phyloP scores from a whole-genome alignment of 108 stramenopile species.

The Conticribra guillardii region DNA sequence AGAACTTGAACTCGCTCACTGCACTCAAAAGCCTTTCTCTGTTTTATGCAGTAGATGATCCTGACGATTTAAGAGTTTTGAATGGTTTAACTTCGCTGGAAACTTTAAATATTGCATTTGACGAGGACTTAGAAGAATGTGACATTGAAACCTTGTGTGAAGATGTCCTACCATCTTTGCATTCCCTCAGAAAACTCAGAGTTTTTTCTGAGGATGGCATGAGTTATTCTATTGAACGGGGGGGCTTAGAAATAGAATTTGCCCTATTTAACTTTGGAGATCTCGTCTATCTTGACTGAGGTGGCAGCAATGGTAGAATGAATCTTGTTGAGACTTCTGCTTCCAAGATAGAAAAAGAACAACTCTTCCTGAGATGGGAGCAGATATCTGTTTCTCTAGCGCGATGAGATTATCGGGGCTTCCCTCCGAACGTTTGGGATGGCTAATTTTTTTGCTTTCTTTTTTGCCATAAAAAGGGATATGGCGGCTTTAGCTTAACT shows the following conservation, averaged over 20 bases:
- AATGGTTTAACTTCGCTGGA: constrained; percentile 33
- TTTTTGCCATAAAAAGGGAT: no score
- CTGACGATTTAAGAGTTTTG: constrained; percentile 20
- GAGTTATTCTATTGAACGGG: constrained; percentile 17
- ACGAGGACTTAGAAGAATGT: constrained; percentile 19
- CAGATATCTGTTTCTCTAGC: no score
- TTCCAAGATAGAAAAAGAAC: no score
- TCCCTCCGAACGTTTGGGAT: no score
- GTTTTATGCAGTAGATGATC: constrained; percentile 38
- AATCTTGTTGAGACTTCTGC: no score
- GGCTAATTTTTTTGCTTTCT: no score
- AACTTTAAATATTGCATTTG: constrained; percentile 40
- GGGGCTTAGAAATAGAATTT: constrained; percentile 35
- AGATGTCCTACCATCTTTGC: constrained; percentile 22
- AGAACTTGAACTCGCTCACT: constrained; percentile 24
- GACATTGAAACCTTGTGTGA: constrained; percentile 26
- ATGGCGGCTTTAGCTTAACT: no score
- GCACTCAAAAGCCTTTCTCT: constrained; percentile 37
- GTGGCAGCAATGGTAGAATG: no score
- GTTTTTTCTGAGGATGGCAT: constrained; percentile 40
- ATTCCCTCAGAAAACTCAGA: constrained; percentile 20
- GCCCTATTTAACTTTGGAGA: constrained; percentile 34
- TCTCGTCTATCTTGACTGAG: constrained; percentile 31
- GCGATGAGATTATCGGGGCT: no score
- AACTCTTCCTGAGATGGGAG: no score